These are phyloP conservation scores for Truncatella angustata DNA, from an alignment of 2,329 filamentous ascomycete species.

Conservation along the genomic window DNA sequence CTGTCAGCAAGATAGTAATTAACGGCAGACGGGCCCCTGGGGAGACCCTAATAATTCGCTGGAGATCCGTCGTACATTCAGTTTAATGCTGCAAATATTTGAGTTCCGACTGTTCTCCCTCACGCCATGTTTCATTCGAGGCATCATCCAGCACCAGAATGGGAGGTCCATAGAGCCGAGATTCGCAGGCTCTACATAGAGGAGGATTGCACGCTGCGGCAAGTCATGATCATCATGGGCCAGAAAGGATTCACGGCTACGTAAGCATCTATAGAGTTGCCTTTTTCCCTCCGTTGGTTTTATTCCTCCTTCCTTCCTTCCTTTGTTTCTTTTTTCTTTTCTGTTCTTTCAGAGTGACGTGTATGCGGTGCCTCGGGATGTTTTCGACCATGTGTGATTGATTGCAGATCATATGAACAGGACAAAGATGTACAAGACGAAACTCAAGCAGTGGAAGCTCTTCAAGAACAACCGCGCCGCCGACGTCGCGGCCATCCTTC, in stretches of 20 bases:
- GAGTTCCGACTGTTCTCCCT: no score
- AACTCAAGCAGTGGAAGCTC: constrained; percentile 29
- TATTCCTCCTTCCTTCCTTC: background rate
- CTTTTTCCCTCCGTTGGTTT: background rate
- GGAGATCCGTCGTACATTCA: no score
- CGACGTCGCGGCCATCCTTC: constrained; percentile 27
- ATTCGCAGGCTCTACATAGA: constrained; percentile 26
- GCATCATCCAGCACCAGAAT: constrained; percentile 15
- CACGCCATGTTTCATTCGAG: constrained; percentile 1
- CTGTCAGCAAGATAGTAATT: no score
- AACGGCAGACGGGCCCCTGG: no score
- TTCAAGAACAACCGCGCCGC: constrained; percentile 30
- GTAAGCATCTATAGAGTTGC: no score
- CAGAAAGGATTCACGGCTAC: constrained; percentile 24
- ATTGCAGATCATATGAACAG: no score
- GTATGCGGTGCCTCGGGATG: no score
- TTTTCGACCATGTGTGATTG: no score
- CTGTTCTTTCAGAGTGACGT: background rate
- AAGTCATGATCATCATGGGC: constrained; percentile 27
- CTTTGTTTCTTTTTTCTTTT: no score
- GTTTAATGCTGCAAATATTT: no score
- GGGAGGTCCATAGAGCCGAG: constrained; percentile 23
- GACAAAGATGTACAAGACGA: constrained; percentile 31
- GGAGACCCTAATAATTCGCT: no score
- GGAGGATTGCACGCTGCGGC: constrained; percentile 27